Base-by-base conservation (phyloP, 2,329 filamentous ascomycete species). In the Ustulina deusta region DNA sequence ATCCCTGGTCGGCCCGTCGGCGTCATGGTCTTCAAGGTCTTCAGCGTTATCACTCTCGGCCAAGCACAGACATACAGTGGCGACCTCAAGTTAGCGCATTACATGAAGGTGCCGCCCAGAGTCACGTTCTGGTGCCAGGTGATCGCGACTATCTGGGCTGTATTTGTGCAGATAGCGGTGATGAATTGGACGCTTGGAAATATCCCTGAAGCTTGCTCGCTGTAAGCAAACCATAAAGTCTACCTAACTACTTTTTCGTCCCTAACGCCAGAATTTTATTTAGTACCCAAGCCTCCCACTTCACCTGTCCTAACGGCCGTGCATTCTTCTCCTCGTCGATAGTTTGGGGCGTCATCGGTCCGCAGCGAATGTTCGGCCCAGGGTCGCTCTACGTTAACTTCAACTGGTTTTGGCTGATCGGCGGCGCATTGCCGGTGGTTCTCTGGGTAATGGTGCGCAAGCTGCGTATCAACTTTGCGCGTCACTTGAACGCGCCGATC, bases 271-370 rank as follows among this genome's bases (percentile, higher is more conserved):
- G 32, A 52, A 17, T 40, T 13, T 11, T 9, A 11, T 20, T 22
- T 40, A 80, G 48, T 74, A 80, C 34, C 1, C 74, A 84, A 58
- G 79, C 85, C 40, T 71, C 77, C 17, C 81, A 84, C 68, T 83
- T 81, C 69, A 82, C 76, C 3, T 82, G 81, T 59, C 81, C 81
- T 11, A 82, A 82, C 61, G 80, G 80, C n/a, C 78, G 74, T 25
- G 74, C 75, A 2, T 78, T 79, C 76, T 89, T 87, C 77, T 86
- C 83, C 3, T 81, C 82, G 6, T 87, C 85, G 0, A 81, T 87
- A 2, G 83, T 87, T 52, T 87, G 85, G 86, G 87, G 87, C 58
- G 79, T 86, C 22, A 87, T 89, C 49, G 87, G 87, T 0, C 87
- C 87, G 0, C 73, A 79, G 9, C 82, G 86, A 3, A 86, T 89